Percentiles rank a stretch among this genome's conserved stretches.
Evolutionary conservation across 2,329 filamentous ascomycete species (phyloP).

Genomic region (Botrytis cinerea): DNA sequence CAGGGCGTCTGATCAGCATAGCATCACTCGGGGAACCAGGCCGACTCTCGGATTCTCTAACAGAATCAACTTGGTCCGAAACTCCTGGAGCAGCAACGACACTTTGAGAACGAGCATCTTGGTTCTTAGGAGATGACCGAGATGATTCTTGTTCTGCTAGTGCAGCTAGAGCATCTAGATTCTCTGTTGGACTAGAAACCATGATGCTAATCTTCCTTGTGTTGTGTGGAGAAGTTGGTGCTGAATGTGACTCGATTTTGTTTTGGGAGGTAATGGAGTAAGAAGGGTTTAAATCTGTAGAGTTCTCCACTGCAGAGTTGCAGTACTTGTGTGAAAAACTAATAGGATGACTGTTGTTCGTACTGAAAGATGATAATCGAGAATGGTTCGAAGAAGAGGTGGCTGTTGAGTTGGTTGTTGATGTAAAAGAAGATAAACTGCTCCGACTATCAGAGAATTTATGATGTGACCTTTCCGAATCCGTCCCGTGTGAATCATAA

Average conservation of each 20-base stretch:
- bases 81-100: constrained; percentile 10
- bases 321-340: background rate
- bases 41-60: background rate
- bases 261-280: background rate
- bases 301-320: constrained; percentile 3
- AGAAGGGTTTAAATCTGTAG: constrained; percentile 8
- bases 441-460: constrained; percentile 41
- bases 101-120: constrained; percentile 13
- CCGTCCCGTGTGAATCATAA: constrained; percentile 31
- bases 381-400: constrained; percentile 41
- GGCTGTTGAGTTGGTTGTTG: constrained; percentile 39
- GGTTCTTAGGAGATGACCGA: constrained; percentile 2
- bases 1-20: constrained; percentile 39
- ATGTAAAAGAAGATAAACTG: constrained; percentile 41
- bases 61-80: background rate
- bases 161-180: constrained; percentile 34
- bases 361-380: constrained; percentile 42
- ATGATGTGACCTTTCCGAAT: constrained; percentile 35
- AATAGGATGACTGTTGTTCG: constrained; percentile 32
- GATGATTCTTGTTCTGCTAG: constrained; percentile 34
- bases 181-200: constrained; percentile 34
- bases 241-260: constrained; percentile 11
- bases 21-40: constrained; percentile 41
- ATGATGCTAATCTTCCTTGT: constrained; percentile 1
- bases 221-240: constrained; percentile 19